These are phyloP conservation scores for Auricularia cornea DNA, from an alignment of 768 basidiomycete genomes.

Conservation along the genomic window DNA sequence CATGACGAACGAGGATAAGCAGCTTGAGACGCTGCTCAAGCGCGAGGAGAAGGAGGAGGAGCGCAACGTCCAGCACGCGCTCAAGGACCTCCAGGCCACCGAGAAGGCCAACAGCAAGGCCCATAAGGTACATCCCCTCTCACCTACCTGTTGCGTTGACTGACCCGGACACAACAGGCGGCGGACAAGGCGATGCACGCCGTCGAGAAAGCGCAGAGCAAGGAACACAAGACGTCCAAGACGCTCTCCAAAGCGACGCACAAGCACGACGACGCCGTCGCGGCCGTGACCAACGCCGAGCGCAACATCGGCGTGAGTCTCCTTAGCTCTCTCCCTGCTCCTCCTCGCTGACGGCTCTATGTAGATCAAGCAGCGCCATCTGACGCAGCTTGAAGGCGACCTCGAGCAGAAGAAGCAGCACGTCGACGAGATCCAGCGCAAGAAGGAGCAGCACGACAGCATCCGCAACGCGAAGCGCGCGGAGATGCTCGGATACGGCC, in stretches of 20 bases:
- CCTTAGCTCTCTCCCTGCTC: background rate
- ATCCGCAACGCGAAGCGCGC: background rate
- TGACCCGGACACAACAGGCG: slow-evolving; percentile 22
- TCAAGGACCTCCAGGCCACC: slow-evolving; percentile 43
- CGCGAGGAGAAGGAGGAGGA: slow-evolving; percentile 48
- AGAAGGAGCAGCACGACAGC: slow-evolving; percentile 1
- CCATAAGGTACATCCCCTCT: slow-evolving; percentile 34
- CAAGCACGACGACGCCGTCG: slow-evolving; percentile 40
- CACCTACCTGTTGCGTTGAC: background rate
- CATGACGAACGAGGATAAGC: slow-evolving; percentile 23
- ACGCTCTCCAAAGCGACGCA: slow-evolving; percentile 46
- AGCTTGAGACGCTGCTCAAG: slow-evolving; percentile 36
- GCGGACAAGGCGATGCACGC: slow-evolving; percentile 39
- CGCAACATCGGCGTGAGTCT: slow-evolving; percentile 35
- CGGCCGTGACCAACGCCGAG: slow-evolving; percentile 34
- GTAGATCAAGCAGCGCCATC: slow-evolving; percentile 21
- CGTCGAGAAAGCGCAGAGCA: slow-evolving; percentile 39
- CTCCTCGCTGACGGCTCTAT: slow-evolving; percentile 11
- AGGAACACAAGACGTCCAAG: slow-evolving; percentile 43
- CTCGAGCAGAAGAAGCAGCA: slow-evolving; percentile 14
- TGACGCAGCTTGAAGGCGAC: slow-evolving; percentile 12
- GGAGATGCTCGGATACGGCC: background rate
- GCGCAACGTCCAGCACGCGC: slow-evolving; percentile 38
- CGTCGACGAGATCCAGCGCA: slow-evolving; percentile 12
- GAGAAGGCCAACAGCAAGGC: slow-evolving; percentile 49